Evolutionary conservation across 495 filamentous ascomycete species (phyloP), one percentile per base, ranked within the genome.

Genomic region (Penicilliopsis zonata): DNA sequence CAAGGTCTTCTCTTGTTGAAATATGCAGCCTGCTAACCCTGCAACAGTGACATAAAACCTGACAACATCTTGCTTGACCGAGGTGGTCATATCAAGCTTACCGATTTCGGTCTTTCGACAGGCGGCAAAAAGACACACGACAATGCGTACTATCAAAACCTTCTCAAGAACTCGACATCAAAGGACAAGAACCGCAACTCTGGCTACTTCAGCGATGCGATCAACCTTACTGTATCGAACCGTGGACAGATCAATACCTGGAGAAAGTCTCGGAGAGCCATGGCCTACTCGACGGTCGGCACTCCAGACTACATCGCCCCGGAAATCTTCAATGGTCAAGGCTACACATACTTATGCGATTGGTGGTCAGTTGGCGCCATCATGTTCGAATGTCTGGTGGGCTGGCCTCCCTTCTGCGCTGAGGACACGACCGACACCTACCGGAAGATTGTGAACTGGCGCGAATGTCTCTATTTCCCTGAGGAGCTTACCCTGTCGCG

Each of bases 311-410:
- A 99, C 52, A 98, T 98, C 52, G 90, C 90, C 0, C 90, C 90
- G 2, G 90, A 99, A 49, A 96, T 99, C 42, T 99, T 99, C 60
- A 86, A 80, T 18, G 86, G 90, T 22, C 79, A 92, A 45, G 90
- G 90, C 25, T 99, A 99, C 57, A 79, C 82, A 25, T 92, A 85
- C 44, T 78, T 88, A 47, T 99, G 90, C 48, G 90, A 99, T 67
- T 99, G 90, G 90, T 99, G 90, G 90, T 86, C 80, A 20, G 69
- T 99, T 18, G 90, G 90, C 36, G 95, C 90, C 19, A 99, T 99
- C 61, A 99, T 96, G 90, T 99, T 96, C 46, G 90, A 99, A 55
- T 99, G 90, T 63, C 72, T 96, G 30, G 86, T 99, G 37, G 90
- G 90, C 35, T 99, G 90, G 90, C 90, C 90, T 33, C 90, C 90